Evolutionary conservation across 352 stramenopile genomes (phyloP).

Genomic region (Elongisporangium prolatum): DNA sequence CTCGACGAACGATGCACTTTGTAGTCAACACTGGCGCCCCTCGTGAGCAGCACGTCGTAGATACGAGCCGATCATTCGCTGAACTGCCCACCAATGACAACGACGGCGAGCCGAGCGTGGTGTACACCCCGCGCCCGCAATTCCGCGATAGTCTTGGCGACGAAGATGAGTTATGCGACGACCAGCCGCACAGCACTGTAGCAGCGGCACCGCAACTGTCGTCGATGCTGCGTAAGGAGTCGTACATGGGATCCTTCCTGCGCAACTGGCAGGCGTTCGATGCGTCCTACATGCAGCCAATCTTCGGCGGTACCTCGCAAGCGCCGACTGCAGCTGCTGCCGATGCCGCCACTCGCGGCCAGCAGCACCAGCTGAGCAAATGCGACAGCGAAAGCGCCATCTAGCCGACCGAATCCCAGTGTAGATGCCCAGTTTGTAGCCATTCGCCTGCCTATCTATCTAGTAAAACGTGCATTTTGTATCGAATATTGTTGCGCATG

Average conservation of each 20-base stretch:
- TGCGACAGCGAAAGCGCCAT: constrained; percentile 37
- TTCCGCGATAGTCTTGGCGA: constrained; percentile 60
- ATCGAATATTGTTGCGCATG: not conserved
- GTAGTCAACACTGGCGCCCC: constrained; percentile 32
- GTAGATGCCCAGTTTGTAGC: not conserved
- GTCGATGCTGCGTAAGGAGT: constrained; percentile 32
- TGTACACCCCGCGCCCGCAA: constrained; percentile 64
- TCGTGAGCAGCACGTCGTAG: not conserved
- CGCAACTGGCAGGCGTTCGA: constrained; percentile 79
- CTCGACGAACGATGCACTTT: constrained; percentile 50
- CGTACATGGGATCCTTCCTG: constrained; percentile 58
- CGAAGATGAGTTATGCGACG: constrained; percentile 20
- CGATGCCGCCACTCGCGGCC: constrained; percentile 5
- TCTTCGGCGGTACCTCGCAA: constrained; percentile 65
- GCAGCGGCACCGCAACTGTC: not conserved
- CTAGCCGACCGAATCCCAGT: constrained; percentile 11
- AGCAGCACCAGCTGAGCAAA: constrained; percentile 27
- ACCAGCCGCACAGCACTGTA: constrained; percentile 4
- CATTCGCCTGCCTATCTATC: constrained; percentile 4
- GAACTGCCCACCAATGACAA: constrained; percentile 22
- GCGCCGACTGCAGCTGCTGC: constrained; percentile 6
- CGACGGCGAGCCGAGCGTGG: constrained; percentile 15
- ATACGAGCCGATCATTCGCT: constrained; percentile 7
- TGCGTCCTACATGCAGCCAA: constrained; percentile 70
- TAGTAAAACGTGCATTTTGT: constrained; percentile 5